Evolutionary conservation across 208 protist species (phyloP), one percentile per base, ranked within the genome.

Genomic region (Trypanosoma scelopori): DNA sequence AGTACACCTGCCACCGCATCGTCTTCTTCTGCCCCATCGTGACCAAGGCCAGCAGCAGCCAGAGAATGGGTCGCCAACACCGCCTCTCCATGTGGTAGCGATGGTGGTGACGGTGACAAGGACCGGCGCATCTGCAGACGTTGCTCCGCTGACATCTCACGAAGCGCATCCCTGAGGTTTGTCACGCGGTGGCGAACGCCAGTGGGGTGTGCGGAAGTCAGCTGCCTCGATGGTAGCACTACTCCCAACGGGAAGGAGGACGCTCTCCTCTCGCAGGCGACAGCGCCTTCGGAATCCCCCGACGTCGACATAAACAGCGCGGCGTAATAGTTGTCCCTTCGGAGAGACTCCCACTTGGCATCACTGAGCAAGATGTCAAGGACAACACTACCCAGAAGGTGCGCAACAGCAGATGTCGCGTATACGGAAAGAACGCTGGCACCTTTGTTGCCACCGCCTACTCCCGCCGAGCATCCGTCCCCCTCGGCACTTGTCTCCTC

Each of bases 131-230:
- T 12, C 20, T 41, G 52, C 22, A 43, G 1, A 3, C 69, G 59
- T 52, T 42, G 15, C 51, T 68, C 60, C 16, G 69, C 16, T 37
- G 43, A 22, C 69, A 74, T 63, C 46, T 67, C 69, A n/a, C 69
- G 58, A 47, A 74, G 16, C 20, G 55, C 51, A 64, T 74, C 69
- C 39, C 42, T 59, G 12, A 74, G 25, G 11, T 65, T 68, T 46
- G 60, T 74, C 15, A 74, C 60, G 5, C 69, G 69, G n/a, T 74
- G 69, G 27, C 69, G 69, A 11, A 62, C 61, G 45, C 69, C 61
- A 12, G 28, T 46, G 22, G 60, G 69, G 20, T 64, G 62, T 0
- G 46, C 30, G 46, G 60, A 74, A 11, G 69, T 18, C 28, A 74
- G 55, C 20, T 74, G 69, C 25, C 59, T n/a, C 32, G 69, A 74